Base-by-base conservation (phyloP, 192 early-diverging fungal species). In the Backusella mclennaniae region DNA sequence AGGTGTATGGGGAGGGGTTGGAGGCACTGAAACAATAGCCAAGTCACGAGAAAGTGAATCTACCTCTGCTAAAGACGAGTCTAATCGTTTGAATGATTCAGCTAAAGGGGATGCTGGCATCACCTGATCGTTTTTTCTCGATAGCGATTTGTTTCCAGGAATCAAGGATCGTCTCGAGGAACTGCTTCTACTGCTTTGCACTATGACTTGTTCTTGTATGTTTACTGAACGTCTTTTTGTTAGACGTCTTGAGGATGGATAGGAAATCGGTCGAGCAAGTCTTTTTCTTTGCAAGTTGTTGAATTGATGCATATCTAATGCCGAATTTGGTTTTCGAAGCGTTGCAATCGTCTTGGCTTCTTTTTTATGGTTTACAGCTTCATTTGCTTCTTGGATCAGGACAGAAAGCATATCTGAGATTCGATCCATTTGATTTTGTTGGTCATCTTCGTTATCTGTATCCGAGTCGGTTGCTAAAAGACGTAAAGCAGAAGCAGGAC, bases 1-100 rank as follows among this genome's bases (percentile, higher is more conserved):
- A 59, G 33, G 42, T n/a, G 21, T 26, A 33, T 19, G 29, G 17
- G 26, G 29, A 73, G 31, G 76, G 14, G 26, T 31, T 31, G 31
- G 69, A 39, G 52, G 52, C 4, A 53, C 21, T 44, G 70, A 12
- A 35, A n/a, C 56, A 36, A 21, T 17, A 23, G 70, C 79, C 26
- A 80, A 36, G 67, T 80, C 79, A 33, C 79, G 79, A 36, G 79
- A 75, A 31, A 80, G 69, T 4, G 79, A 80, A 73, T 80, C 79
- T 17, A 80, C 73, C 35, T 73, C 15, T 26, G 79, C 74, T 19
- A 80, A 36, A 26, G 74, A 76, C 21, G 69, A 66, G 72, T 80
- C 79, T 23, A 80, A 21, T 31, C 75, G 70, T 67, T 67, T 66
- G 41, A 71, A 80, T 14, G 79, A 80, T 44, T 76, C 79, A 12